Conservation (phyloP, 192 early-diverging fungal genomes). For the Chytriomyces sp. region DNA sequence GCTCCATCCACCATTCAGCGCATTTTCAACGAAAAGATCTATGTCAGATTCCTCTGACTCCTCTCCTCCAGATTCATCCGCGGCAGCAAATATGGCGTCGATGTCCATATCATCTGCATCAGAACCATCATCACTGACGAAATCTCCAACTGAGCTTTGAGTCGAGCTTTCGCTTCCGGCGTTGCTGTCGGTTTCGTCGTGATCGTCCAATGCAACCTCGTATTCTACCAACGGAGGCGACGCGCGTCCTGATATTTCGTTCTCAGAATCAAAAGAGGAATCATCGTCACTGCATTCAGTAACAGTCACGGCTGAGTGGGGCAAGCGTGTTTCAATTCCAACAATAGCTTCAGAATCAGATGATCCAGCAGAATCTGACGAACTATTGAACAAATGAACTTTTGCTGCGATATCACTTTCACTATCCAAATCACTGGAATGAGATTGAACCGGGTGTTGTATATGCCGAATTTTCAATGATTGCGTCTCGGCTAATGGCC, state of each 20-base stretch:
- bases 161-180: background rate
- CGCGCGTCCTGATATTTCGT: too few species aligned
- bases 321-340: background rate
- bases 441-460: background rate
- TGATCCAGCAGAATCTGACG: background rate
- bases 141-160: background rate
- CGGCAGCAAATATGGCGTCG: slow-evolving; percentile 17
- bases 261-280: too few species aligned
- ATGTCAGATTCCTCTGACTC: slow-evolving; percentile 22
- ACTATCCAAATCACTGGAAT: background rate
- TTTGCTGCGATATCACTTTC: background rate
- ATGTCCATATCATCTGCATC: slow-evolving; percentile 21
- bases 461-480: background rate
- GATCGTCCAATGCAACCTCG: background rate
- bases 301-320: background rate
- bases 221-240: background rate
- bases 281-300: background rate
- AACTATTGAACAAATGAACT: background rate
- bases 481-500: background rate
- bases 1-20: slow-evolving; percentile 28
- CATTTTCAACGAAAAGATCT: slow-evolving; percentile 21
- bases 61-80: background rate
- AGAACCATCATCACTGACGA: background rate
- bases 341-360: background rate
- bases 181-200: background rate